Evolutionary conservation across 2,329 filamentous ascomycete genomes (phyloP), one percentile per base, ranked within the genome.

Genomic region (Xylaria sp.): DNA sequence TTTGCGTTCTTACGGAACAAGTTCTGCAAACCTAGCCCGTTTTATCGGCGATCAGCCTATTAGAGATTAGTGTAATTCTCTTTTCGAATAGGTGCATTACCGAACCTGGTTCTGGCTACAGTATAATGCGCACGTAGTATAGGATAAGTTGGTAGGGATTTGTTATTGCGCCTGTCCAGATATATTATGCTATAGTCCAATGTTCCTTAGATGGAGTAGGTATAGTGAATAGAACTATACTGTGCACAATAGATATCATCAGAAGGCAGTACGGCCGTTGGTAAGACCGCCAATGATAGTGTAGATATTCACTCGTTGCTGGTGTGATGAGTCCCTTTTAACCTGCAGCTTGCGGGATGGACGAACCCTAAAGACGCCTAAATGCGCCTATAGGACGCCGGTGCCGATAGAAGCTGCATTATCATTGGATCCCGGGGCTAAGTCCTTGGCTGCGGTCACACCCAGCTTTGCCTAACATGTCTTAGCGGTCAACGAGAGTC

Each of bases 401-500:
- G 65, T 63, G 54, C 65, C 45, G 17, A 36, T 38, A 51, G 44
- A 39, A 45, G 13, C 20, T 33, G 54, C 25, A 31, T n/a, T 47
- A 20, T 57, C 38, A 68, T 68, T 59, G 58, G 63, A 63, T 61
- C 66, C 61, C 61, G 39, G 38, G 69, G 61, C 57, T 59, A 60
- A 61, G 49, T 45, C 50, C 66, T 69, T 65, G 68, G 36, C 51
- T 42, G 51, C 33, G 25, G 33, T 55, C 51, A 39, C 68, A 39
- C 31, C 9, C 3, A 39, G 42, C 67, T 61, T 65, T 69, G 66
- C 70, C 71, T 27, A 62, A 72, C 65, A 27, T 3, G 68, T 71
- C 22, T 61, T 70, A 67, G 59, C 50, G 13, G 44, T 55, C 49
- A 64, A 63, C 57, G 45, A 55, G 11, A 44, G 54, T 57, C 45